A percentile compares a stretch with the other conserved stretches of the same genome.
These are phyloP conservation scores for Macrophomina pseudophaseolina DNA, from an alignment of 2,329 filamentous ascomycete species.

Conservation along the genomic window DNA sequence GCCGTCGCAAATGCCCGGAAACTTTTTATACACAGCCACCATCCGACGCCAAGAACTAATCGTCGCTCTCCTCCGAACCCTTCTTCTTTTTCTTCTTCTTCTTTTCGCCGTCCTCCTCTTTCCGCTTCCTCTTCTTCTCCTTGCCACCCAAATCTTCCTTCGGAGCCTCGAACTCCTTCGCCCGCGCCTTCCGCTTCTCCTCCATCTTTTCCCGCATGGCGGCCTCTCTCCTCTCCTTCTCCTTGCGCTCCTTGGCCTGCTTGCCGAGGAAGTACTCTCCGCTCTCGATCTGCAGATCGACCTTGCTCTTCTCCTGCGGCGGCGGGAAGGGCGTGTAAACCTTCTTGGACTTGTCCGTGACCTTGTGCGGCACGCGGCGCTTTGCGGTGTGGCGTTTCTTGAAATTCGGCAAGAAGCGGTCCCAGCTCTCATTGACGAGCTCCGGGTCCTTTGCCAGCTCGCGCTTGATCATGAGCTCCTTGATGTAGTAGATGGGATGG, in stretches of 20 bases:
- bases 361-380: slow-evolving; percentile 78
- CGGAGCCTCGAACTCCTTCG: slow-evolving; percentile 85
- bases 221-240: slow-evolving; percentile 79
- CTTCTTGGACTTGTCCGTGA: slow-evolving; percentile 94
- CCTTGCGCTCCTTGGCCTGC: slow-evolving; percentile 85
- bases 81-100: slow-evolving; percentile 50
- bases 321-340: slow-evolving; percentile 96
- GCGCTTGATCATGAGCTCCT: slow-evolving; percentile 92
- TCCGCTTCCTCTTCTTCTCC: slow-evolving; percentile 57
- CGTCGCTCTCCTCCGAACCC: slow-evolving; percentile 22
- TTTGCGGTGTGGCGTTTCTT: slow-evolving; percentile 91
- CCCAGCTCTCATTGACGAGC: slow-evolving; percentile 88
- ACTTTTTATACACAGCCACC: slow-evolving; percentile 11
- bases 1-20: slow-evolving; percentile 12
- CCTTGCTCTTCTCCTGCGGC: slow-evolving; percentile 96
- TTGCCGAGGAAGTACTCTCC: slow-evolving; percentile 97
- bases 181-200: slow-evolving; percentile 83
- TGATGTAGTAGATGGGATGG: slow-evolving; percentile 89
- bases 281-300: slow-evolving; percentile 96
- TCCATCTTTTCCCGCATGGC: slow-evolving; percentile 86
- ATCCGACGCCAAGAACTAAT: background rate
- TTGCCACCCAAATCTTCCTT: slow-evolving; percentile 68
- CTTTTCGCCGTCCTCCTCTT: slow-evolving; percentile 47
- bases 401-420: slow-evolving; percentile 95
- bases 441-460: slow-evolving; percentile 89